Evolutionary conservation across 345 rosid genomes (phyloP).

Genomic region (Arabidopsis thaliana): DNA sequence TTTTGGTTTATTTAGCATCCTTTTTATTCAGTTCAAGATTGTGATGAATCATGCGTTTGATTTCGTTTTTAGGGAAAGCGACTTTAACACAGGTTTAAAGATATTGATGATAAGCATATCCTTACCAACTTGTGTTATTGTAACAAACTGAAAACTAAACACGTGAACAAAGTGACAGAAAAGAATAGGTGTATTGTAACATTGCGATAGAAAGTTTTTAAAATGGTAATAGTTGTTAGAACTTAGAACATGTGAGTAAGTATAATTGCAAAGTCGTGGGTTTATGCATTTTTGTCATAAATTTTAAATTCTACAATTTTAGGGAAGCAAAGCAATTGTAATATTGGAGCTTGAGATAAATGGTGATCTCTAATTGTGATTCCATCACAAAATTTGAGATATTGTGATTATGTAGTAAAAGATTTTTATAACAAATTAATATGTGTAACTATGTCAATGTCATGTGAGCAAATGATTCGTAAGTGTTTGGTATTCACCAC

Average conservation of each 20-base stretch:
- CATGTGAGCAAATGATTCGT: not conserved
- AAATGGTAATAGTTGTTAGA: not conserved
- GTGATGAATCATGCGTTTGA: conserved; percentile 1
- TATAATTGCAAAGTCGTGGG: not conserved
- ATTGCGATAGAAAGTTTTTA: not conserved
- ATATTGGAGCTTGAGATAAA: not conserved
- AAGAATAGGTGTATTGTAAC: not conserved
- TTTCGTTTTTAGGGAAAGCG: not conserved
- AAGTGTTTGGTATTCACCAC: not conserved
- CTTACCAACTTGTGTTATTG: not conserved
- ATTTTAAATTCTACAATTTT: not conserved
- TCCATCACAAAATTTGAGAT: too few relatives aligned
- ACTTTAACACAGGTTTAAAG: not conserved
- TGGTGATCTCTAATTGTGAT: not conserved
- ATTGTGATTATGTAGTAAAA: too few relatives aligned
- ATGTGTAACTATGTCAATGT: not conserved
- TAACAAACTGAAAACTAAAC: not conserved
- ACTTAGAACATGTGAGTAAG: not conserved
- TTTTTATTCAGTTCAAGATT: not conserved
- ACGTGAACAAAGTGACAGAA: not conserved
- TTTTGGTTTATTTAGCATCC: conserved; percentile 2
- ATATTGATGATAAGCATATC: not conserved
- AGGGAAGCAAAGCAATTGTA: not conserved
- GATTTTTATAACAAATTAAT: too few relatives aligned
- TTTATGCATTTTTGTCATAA: not conserved